phyloP scores from a whole-genome alignment of 148 eudicot genomes.

The Diospyros kaki region DNA sequence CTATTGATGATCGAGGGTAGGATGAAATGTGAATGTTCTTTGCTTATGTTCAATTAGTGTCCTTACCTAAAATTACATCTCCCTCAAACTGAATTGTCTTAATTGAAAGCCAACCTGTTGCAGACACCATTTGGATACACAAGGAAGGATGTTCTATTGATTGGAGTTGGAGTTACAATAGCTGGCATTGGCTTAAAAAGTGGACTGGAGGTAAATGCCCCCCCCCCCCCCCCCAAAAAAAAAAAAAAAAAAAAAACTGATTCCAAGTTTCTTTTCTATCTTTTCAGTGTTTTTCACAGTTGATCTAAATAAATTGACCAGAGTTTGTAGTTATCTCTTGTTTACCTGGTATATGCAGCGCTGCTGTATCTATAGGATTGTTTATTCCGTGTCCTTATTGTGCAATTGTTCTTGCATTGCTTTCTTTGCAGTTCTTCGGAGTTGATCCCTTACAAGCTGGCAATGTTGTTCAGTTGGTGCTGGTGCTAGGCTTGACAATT shows the following conservation, averaged over 20 bases:
- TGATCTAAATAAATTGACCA: no score
- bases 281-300: no score
- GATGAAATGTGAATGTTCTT: background rate
- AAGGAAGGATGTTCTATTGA: slow-evolving; percentile 88
- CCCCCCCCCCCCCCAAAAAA: background rate
- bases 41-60: background rate
- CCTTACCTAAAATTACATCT: background rate
- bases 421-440: slow-evolving; percentile 56
- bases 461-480: slow-evolving; percentile 80
- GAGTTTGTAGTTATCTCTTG: no score
- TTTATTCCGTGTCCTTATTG: background rate
- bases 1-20: background rate
- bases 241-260: no score
- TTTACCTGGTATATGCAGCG: no score
- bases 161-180: slow-evolving; percentile 77
- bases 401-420: slow-evolving; percentile 2
- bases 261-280: no score
- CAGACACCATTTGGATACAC: slow-evolving; percentile 85
- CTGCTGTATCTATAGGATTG: background rate
- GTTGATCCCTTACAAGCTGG: slow-evolving; percentile 96
- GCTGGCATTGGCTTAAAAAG: slow-evolving; percentile 71
- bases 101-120: slow-evolving; percentile 7
- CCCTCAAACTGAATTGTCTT: background rate
- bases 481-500: slow-evolving; percentile 88
- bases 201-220: slow-evolving; percentile 71